These are phyloP conservation scores for Entomortierella chlamydospora DNA, from an alignment of 192 early-diverging fungal species.

Conservation along the genomic window DNA sequence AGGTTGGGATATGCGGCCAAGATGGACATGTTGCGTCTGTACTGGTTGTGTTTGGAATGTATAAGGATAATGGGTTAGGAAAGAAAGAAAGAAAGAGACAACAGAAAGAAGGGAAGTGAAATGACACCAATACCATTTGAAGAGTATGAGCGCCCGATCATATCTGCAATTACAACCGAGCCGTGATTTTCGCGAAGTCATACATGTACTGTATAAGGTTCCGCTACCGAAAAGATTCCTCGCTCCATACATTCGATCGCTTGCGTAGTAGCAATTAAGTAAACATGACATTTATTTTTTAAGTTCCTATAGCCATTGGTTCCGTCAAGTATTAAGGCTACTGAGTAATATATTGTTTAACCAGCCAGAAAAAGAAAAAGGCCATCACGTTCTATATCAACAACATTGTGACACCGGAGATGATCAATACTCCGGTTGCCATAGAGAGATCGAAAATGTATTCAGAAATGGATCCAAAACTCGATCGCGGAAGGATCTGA, in stretches of 20 bases:
- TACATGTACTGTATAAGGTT: background rate
- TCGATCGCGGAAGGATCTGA: background rate
- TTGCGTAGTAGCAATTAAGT: too few relatives aligned
- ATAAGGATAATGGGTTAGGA: background rate
- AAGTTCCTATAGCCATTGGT: too few relatives aligned
- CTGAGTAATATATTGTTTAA: too few relatives aligned
- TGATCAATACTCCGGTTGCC: background rate
- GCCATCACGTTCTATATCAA: background rate
- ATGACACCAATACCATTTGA: background rate
- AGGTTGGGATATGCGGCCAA: slow-evolving; percentile 32
- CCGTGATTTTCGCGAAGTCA: background rate
- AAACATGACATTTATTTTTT: too few relatives aligned
- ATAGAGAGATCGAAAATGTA: background rate
- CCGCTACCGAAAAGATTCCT: background rate
- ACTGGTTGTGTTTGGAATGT: background rate
- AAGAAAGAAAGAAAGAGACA: background rate
- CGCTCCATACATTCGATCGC: too few relatives aligned
- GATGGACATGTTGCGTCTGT: background rate
- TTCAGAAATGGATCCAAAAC: background rate
- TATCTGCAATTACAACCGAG: background rate
- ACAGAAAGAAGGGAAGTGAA: too few relatives aligned
- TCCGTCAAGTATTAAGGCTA: too few relatives aligned
- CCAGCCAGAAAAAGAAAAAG: too few relatives aligned
- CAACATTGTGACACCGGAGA: slow-evolving; percentile 2
- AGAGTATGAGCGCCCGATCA: background rate